phyloP scores from a whole-genome alignment of 2,329 filamentous ascomycete genomes.

The Aspergillus tanneri region DNA sequence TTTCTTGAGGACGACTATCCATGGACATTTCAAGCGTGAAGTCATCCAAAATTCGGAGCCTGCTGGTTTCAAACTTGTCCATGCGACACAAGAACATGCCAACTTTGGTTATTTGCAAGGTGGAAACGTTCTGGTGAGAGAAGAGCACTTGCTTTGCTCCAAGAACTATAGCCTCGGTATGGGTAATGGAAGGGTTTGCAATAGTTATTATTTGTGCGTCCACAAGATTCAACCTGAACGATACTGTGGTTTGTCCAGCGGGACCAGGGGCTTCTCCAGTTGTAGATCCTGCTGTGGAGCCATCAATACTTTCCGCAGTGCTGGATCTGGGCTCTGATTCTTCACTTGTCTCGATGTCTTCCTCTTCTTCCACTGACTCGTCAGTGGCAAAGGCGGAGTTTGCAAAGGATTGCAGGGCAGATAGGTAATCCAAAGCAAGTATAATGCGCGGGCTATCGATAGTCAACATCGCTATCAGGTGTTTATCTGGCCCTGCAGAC shows the following conservation, averaged over 20 bases:
- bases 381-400: constrained; percentile 63
- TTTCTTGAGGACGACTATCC: constrained; percentile 66
- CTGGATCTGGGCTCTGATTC: constrained; percentile 39
- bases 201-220: constrained; percentile 96
- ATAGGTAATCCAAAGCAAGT: constrained; percentile 92
- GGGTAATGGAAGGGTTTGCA: constrained; percentile 84
- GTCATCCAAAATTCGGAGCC: constrained; percentile 90
- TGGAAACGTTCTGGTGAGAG: constrained; percentile 90
- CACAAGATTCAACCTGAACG: constrained; percentile 89
- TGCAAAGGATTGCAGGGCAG: constrained; percentile 82
- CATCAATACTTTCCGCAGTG: constrained; percentile 28
- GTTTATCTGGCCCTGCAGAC: constrained; percentile 76
- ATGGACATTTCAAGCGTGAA: constrained; percentile 90
- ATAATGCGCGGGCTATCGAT: constrained; percentile 94
- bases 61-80: constrained; percentile 91
- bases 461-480: constrained; percentile 85
- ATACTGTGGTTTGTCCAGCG: constrained; percentile 65
- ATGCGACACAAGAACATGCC: constrained; percentile 99
- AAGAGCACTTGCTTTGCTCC: constrained; percentile 90
- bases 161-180: constrained; percentile 92
- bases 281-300: constrained; percentile 22
- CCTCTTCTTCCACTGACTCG: constrained; percentile 43
- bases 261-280: constrained; percentile 35
- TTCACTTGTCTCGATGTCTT: constrained; percentile 37
- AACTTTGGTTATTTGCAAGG: constrained; percentile 87